Evolutionary conservation across 345 rosid species (phyloP).

Genomic region (Orychophragmus violaceus): DNA sequence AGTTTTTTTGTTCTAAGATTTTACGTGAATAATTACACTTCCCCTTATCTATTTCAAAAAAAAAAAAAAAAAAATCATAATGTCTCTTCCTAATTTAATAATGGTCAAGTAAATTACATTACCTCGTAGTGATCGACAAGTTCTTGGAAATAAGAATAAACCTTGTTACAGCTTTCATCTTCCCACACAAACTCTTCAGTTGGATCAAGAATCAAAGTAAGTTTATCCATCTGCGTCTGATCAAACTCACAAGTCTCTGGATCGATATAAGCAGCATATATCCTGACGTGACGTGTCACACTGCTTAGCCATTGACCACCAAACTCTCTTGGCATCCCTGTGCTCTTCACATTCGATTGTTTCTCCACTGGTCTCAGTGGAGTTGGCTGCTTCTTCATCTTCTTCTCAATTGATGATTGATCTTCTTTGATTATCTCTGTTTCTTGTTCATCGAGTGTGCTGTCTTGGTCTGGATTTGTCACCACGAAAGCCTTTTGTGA

Average conservation of each 20-base stretch:
- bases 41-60: too few relatives aligned
- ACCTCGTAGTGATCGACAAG: slow-evolving; percentile 98
- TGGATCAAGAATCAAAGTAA: slow-evolving; percentile 84
- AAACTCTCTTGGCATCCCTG: slow-evolving; percentile 54
- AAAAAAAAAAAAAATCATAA: too few relatives aligned
- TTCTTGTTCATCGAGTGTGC: slow-evolving; percentile 9
- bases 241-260: slow-evolving; percentile 67
- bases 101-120: too few relatives aligned
- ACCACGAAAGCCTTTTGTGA: slow-evolving; percentile 15
- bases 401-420: slow-evolving; percentile 22
- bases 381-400: slow-evolving; percentile 35
- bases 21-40: too few relatives aligned
- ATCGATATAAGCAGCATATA: slow-evolving; percentile 73
- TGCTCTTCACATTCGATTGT: slow-evolving; percentile 74
- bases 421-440: slow-evolving; percentile 14
- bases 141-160: slow-evolving; percentile 78
- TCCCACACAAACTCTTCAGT: slow-evolving; percentile 80
- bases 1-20: too few relatives aligned
- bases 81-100: too few relatives aligned
- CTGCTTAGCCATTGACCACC: slow-evolving; percentile 84
- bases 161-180: slow-evolving; percentile 58
- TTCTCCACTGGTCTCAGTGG: slow-evolving; percentile 73
- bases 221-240: slow-evolving; percentile 80
- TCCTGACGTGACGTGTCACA: slow-evolving; percentile 63
- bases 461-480: slow-evolving; percentile 25